These are phyloP conservation scores for Daldinia concentrica DNA, from an alignment of 495 filamentous ascomycete species.

Conservation along the genomic window DNA sequence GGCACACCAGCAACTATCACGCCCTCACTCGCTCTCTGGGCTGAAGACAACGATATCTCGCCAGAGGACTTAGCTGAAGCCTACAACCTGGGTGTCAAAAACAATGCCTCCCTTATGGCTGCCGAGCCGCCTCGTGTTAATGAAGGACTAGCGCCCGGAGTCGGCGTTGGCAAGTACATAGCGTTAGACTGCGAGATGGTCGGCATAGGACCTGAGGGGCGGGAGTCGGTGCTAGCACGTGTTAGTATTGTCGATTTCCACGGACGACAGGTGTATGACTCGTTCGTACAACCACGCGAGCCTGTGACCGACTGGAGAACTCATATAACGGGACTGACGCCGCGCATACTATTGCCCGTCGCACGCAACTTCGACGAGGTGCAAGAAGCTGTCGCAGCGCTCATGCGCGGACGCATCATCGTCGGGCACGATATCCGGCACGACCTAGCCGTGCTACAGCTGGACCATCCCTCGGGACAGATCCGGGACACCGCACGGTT, in stretches of 20 bases:
- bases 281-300: constrained; percentile 81
- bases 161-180: constrained; percentile 82
- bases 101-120: constrained; percentile 36
- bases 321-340: constrained; percentile 78
- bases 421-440: constrained; percentile 92
- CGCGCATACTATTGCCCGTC: constrained; percentile 73
- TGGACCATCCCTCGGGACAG: constrained; percentile 78
- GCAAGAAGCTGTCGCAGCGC: constrained; percentile 73
- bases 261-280: constrained; percentile 88
- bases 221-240: constrained; percentile 77
- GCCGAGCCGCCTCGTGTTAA: constrained; percentile 51
- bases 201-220: constrained; percentile 77
- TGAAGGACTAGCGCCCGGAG: constrained; percentile 57
- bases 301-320: constrained; percentile 90
- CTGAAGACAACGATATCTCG: constrained; percentile 68
- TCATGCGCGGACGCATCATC: constrained; percentile 77
- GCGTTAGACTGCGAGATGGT: constrained; percentile 99
- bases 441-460: constrained; percentile 78
- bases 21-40: constrained; percentile 57
- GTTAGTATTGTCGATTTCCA: constrained; percentile 93
- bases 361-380: constrained; percentile 78
- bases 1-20: constrained; percentile 42
- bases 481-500: constrained; percentile 87
- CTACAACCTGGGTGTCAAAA: constrained; percentile 58
- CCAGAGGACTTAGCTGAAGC: constrained; percentile 68